Evolutionary conservation across 331 rosid genomes (phyloP), one percentile per base, ranked within the genome.

Genomic region (Acacia concinna): DNA sequence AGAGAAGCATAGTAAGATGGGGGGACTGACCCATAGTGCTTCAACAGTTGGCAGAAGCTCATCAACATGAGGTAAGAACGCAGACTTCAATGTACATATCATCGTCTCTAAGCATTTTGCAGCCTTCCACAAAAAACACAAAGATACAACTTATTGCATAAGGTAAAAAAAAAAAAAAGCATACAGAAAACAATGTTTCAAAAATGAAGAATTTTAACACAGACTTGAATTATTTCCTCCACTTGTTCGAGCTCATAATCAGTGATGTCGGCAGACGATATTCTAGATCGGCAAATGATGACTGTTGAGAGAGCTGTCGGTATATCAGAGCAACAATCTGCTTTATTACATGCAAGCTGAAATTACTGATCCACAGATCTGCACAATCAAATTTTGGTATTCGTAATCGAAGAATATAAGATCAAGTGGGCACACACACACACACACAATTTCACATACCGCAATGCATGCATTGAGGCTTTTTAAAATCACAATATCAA

Each of bases 11-110:
- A 18, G 25, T 3, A 5, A 20, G 57, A 51, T 11, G 31, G 60
- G 11, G 79, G 23, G 46, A 81, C 83, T 65, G 25, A 80, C 84
- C 84, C 74, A 75, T 35, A 75, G 34, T 6, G 1, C 4, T 8
- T 27, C 76, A 68, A 43, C 84, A 46, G 43, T 47, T 44, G 81
- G 78, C 59, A 76, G 25, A 51, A 78, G 37, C 20, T 56, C 56
- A 14, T 83, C 77, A 28, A 67, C 17, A 28, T 73, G 21, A 28
- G 79, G 76, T 32, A 27, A 34, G 57, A 67, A 44, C 31, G 27
- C n/a, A 60, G 20, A 51, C 21, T 46, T 20, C 18, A 67, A 67
- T 67, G 65, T 68, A 38, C 25, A 18, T 5, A 74, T 32, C 40
- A 34, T 67, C 25, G 73, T 63, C 11, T 52, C 40, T 8, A 83